Percentiles rank a stretch among this genome's conserved stretches.
Conservation (phyloP, 257 asterid species). For the Anisodus tanguticus region DNA sequence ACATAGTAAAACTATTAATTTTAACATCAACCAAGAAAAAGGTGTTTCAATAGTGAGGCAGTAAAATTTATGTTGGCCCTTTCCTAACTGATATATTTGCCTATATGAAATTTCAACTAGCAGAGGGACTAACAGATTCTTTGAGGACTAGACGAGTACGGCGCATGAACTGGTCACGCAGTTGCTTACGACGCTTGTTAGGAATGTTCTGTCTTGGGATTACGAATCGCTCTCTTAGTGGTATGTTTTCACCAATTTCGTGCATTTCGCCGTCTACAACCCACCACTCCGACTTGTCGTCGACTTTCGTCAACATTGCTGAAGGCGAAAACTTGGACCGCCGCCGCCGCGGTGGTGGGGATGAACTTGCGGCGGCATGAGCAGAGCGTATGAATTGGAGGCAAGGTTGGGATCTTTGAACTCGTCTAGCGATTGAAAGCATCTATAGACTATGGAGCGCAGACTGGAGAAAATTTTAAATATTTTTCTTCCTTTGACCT, state of each 20-base stretch:
- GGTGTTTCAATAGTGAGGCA: not conserved
- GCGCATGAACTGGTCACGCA: constrained; percentile 98
- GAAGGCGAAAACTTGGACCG: constrained; percentile 73
- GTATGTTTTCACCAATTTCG: constrained; percentile 93
- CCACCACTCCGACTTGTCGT: constrained; percentile 94
- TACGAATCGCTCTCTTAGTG: constrained; percentile 83
- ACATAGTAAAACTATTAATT: not conserved
- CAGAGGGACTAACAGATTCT: constrained; percentile 68
- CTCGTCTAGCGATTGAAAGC: constrained; percentile 56
- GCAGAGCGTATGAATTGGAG: constrained; percentile 45
- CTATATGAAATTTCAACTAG: too few relatives aligned
- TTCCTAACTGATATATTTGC: too few relatives aligned
- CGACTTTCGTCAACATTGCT: constrained; percentile 60
- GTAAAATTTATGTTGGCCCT: not conserved
- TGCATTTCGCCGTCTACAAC: constrained; percentile 97
- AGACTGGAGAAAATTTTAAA: too few relatives aligned
- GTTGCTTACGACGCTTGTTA: constrained; percentile 91
- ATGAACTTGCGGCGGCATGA: constrained; percentile 52
- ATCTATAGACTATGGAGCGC: constrained; percentile 30
- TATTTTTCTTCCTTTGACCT: too few relatives aligned
- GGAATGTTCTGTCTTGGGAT: constrained; percentile 90
- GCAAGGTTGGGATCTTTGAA: constrained; percentile 37
- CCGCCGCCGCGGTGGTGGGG: constrained; percentile 53
- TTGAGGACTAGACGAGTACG: constrained; percentile 94
- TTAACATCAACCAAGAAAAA: not conserved